Base-by-base conservation (phyloP, 306 rosid genomes). In the Mimosa bimucronata region DNA sequence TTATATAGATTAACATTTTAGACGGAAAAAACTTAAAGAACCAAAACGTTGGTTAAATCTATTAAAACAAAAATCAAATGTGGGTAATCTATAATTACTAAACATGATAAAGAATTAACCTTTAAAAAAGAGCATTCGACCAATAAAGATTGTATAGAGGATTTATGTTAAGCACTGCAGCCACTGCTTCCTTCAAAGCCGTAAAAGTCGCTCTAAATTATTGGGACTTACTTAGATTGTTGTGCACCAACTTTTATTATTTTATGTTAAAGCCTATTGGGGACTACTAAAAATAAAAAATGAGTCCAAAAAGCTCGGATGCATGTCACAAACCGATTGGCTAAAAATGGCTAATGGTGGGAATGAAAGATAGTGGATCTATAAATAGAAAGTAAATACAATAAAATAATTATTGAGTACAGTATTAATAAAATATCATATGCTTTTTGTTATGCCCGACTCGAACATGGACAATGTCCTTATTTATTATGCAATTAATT, bases 161-260 rank as follows among this genome's bases (percentile, higher is more conserved):
- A 16, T 14, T 3, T 13, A 0, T 46, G 19, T 12, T 46, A 3
- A 13, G 52, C 5, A 16, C 1, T 46, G 12, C 13, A 3, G 5
- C 16, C 5, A 16, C 1, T 46, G 12, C 13, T 7, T 8, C 74
- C 71, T 21, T 30, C 28, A 28, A 13, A 86, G 88, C 85, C 84
- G 86, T 77, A 58, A 67, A 73, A 84, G 88, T 66, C 67, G 70
- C 48, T 71, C 71, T 77, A 81, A 78, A 81, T 75, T 79, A 55
- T 72, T 52, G 79, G 80, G 69, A 76, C 79, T 83, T 42, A 77
- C 80, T 83, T 65, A 7, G 48, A 57, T 57, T 6, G 0, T 14
- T 2, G 38, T 71, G 44, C 61, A 28, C 81, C 85, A 84, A 82
- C 87, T 82, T 85, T 23, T 18, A 45, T 75, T 88, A 75, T 73